Conservation (phyloP, 306 rosid genomes). For the Cucurbita pepo region DNA sequence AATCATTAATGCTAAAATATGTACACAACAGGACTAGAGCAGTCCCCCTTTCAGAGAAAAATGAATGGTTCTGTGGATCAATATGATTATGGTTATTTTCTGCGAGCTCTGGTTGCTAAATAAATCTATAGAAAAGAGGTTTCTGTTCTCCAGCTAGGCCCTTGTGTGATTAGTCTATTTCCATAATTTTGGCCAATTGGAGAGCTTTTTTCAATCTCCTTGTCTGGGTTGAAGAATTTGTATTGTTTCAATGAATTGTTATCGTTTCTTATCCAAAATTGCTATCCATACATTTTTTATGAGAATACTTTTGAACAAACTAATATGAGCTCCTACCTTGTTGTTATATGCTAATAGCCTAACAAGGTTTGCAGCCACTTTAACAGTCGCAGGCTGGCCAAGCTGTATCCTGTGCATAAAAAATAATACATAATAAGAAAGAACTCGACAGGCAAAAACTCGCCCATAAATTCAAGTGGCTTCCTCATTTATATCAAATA, state of each 20-base stretch:
- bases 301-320: not conserved
- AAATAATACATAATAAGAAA: not conserved
- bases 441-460: not conserved
- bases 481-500: not conserved
- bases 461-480: not conserved
- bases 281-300: not conserved
- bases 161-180: not conserved
- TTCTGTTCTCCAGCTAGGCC: not conserved
- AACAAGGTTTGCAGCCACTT: slow-evolving; percentile 83
- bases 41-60: not conserved
- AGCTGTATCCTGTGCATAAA: slow-evolving; percentile 59
- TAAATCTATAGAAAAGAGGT: not conserved
- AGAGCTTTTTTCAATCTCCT: not conserved
- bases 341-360: slow-evolving; percentile 75
- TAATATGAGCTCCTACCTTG: slow-evolving; percentile 43
- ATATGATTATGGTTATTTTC: not conserved
- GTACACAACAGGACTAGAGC: not conserved
- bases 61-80: not conserved
- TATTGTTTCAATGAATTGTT: not conserved
- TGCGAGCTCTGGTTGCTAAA: not conserved
- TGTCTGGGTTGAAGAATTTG: not conserved
- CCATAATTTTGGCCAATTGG: not conserved
- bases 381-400: slow-evolving; percentile 93
- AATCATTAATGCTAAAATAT: not conserved
- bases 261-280: not conserved